phyloP scores from a whole-genome alignment of 345 rosid genomes.

The Noccaea bulbosa region DNA sequence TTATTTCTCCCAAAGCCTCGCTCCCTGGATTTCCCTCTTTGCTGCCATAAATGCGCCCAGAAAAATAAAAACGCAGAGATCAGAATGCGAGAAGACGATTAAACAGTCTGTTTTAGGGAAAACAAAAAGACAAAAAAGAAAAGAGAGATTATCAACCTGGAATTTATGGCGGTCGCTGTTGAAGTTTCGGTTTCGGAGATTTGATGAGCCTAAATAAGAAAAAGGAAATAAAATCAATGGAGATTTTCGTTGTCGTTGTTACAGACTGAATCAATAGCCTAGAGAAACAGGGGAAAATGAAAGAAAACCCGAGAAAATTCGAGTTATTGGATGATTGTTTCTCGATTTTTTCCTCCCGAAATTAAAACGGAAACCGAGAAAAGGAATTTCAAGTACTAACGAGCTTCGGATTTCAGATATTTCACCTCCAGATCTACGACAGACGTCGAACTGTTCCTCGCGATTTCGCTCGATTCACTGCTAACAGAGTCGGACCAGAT shows the following conservation, averaged over 20 bases:
- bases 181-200: conserved; percentile 53
- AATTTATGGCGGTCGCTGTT: conserved; percentile 47
- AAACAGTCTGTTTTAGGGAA: neutral
- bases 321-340: neutral
- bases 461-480: conserved; percentile 46
- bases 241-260: neutral
- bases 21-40: conserved; percentile 43
- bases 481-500: conserved; percentile 48
- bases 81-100: neutral
- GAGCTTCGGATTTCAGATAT: conserved; percentile 5
- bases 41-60: conserved; percentile 18
- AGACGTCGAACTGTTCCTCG: conserved; percentile 40
- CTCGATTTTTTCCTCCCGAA: neutral
- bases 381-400: neutral
- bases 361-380: neutral
- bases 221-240: conserved; percentile 9
- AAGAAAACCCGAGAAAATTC: neutral
- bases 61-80: neutral
- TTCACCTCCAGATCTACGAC: conserved; percentile 64
- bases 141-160: conserved; percentile 50
- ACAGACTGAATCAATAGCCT: neutral
- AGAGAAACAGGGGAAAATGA: neutral
- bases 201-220: conserved; percentile 24
- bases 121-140: neutral
- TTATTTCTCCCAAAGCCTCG: conserved; percentile 38